A percentile compares a stretch with the other conserved stretches of the same genome.
These are phyloP conservation scores for Rhizoclosmatium sp. DNA, from an alignment of 192 early-diverging fungal genomes.

Conservation along the genomic window DNA sequence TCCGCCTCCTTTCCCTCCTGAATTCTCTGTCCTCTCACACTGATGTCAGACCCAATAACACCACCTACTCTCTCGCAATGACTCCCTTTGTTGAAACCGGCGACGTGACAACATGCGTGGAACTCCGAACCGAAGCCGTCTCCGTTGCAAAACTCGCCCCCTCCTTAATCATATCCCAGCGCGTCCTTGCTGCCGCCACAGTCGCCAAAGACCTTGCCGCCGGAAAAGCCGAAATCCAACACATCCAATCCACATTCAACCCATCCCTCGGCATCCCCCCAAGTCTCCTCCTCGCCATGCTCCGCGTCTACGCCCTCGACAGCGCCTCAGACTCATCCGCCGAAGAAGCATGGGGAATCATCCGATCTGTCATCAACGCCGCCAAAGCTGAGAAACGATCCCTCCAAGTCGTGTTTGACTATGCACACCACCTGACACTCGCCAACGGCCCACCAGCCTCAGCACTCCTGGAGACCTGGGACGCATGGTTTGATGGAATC, in stretches of 20 bases:
- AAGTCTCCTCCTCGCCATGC: slow-evolving; percentile 5
- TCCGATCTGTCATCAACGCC: slow-evolving; percentile 2
- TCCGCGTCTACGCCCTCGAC: slow-evolving; percentile 21
- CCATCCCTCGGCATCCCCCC: not conserved
- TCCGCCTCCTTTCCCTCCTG: slow-evolving; percentile 7
- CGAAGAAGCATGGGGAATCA: slow-evolving; percentile 15
- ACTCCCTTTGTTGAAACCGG: slow-evolving; percentile 8
- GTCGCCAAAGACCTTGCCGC: not conserved
- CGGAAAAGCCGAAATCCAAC: slow-evolving; percentile 1
- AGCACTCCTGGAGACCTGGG: not conserved
- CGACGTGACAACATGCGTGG: not conserved
- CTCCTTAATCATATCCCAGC: not conserved
- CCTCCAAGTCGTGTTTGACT: not conserved
- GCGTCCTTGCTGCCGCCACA: not conserved
- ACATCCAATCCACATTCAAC: not conserved
- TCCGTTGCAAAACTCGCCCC: not conserved
- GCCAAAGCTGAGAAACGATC: not conserved
- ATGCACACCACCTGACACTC: not conserved
- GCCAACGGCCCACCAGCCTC: not conserved
- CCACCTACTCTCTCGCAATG: not conserved
- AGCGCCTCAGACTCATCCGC: not conserved
- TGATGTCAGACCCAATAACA: not conserved
- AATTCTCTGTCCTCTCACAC: not conserved
- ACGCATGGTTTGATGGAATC: slow-evolving; percentile 25
- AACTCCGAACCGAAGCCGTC: slow-evolving; percentile 6